These are phyloP conservation scores for Corymbia calophylla DNA, from an alignment of 441 rosid species.

Conservation along the genomic window DNA sequence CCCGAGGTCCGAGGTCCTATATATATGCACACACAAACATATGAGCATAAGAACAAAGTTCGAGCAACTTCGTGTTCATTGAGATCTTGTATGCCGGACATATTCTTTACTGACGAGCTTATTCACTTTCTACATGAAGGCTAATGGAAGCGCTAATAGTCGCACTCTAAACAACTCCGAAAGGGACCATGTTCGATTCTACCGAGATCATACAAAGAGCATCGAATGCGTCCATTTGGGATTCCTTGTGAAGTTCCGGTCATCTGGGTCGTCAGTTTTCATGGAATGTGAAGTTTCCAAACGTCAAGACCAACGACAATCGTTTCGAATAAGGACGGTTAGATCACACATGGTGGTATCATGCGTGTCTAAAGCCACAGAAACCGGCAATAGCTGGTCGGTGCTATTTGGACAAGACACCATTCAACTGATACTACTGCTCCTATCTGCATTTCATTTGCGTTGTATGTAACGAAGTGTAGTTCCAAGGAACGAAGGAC, in stretches of 20 bases:
- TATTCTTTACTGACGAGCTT: neutral
- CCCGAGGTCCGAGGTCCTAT: neutral
- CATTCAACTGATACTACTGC: neutral
- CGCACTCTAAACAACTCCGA: neutral
- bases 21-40: neutral
- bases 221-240: neutral
- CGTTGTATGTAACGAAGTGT: neutral
- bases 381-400: neutral
- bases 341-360: neutral
- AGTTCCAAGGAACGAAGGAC: neutral
- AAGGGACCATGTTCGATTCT: neutral
- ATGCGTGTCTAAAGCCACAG: neutral
- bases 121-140: neutral
- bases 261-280: neutral
- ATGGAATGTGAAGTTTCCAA: neutral
- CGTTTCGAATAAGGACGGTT: neutral
- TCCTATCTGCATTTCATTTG: neutral
- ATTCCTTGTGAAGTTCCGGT: neutral
- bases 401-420: neutral
- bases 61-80: neutral
- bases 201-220: neutral
- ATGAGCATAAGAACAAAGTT: neutral
- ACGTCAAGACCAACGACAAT: neutral
- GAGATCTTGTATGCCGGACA: neutral
- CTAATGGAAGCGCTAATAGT: neutral